A percentile compares a stretch with the other conserved stretches of the same genome.
These are phyloP conservation scores for Wickerhamomyces sp. DNA, from an alignment of 1,139 yeast genomes.

Conservation along the genomic window DNA sequence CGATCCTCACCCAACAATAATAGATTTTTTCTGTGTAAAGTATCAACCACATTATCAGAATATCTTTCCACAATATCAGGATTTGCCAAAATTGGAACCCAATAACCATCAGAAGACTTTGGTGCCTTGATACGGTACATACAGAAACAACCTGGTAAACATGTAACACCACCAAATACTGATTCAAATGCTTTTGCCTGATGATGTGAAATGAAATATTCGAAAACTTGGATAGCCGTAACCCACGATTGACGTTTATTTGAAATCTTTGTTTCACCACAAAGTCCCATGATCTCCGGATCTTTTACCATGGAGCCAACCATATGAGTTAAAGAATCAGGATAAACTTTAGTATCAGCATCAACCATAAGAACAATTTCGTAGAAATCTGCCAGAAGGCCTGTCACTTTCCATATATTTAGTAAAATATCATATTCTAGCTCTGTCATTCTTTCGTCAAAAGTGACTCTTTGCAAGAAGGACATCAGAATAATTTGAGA, in stretches of 20 bases:
- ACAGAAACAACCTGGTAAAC: conserved; percentile 97
- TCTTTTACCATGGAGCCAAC: conserved; percentile 88
- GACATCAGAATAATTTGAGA: conserved; percentile 94
- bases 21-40: conserved; percentile 86
- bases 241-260: conserved; percentile 89
- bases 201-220: conserved; percentile 93
- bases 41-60: conserved; percentile 81
- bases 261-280: conserved; percentile 96
- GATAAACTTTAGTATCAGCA: conserved; percentile 91
- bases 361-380: conserved; percentile 92
- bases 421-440: conserved; percentile 79
- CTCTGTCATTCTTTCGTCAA: conserved; percentile 96
- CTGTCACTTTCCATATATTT: conserved; percentile 82
- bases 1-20: conserved; percentile 92
- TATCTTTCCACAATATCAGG: conserved; percentile 96
- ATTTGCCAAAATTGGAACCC: conserved; percentile 95
- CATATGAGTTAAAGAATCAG: conserved; percentile 92
- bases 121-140: conserved; percentile 95
- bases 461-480: conserved; percentile 83
- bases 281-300: conserved; percentile 87
- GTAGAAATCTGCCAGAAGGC: conserved; percentile 81
- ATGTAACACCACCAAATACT: conserved; percentile 93
- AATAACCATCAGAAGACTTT: conserved; percentile 82
- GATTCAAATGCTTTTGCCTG: conserved; percentile 96
- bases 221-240: conserved; percentile 92